Base-by-base conservation (phyloP, 495 filamentous ascomycete genomes). In the Talaromyces trachyspermus region DNA sequence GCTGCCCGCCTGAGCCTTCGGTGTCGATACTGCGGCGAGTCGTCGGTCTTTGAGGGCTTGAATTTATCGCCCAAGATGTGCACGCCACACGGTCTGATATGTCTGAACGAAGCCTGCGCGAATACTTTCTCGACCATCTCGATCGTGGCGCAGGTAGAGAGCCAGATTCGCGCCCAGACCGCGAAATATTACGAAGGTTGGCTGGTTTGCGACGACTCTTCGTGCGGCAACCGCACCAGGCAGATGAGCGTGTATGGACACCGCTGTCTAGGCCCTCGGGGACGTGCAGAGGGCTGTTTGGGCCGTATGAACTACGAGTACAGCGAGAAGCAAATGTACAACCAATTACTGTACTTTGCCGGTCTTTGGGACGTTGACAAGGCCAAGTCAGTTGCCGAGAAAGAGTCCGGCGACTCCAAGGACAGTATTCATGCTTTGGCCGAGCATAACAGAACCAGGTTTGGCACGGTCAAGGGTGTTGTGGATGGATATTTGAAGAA, bases 241-340 rank as follows among this genome's bases (percentile, higher is more conserved):
- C 88, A 95, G 63, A 88, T 96, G 71, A 85, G 78, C 57, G 92
- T 98, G 4, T 92, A 89, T 58, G 92, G 92, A 35, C 84, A 82
- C 55, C 80, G 88, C 22, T 98, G 92, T 61, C 74, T 97, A 10
- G 92, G 92, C 0, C 86, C 90, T 2, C 78, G 79, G 45, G 91
- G 89, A 8, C 79, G 89, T 11, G 91, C 80, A 2, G 68, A 78
- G 22, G 91, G 84, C 17, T 97, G 94, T 62, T 65, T 77, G n/a
- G 94, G 94, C 3, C 72, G 80, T 11, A 97, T 97, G 92, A 65
- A 73, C 20, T 97, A 86, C 54, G 90, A 94, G 71, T 84, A 83
- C 53, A 72, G 74, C n/a, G 90, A 95, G 74, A 85, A 88, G 64
- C 84, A 78, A 56, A 71, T 97, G 49, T 97, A 95, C 66, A 96